A percentile compares a stretch with the other conserved stretches of the same genome.
Evolutionary conservation across 2,329 filamentous ascomycete genomes (phyloP).

Genomic region (Colletotrichum simmondsii): DNA sequence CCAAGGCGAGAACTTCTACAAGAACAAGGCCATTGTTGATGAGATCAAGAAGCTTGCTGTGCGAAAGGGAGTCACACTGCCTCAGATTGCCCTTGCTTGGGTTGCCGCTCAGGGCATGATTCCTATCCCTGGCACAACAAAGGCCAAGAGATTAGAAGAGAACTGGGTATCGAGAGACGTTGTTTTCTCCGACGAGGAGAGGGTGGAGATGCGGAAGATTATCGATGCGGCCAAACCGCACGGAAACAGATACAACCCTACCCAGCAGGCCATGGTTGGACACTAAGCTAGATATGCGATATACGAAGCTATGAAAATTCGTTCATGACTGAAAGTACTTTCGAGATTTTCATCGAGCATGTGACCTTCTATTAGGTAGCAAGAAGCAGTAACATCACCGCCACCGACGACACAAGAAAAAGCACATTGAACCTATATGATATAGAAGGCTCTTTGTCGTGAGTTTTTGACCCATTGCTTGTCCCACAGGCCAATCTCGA

Average conservation of each 20-base stretch:
- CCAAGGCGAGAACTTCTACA: slow-evolving; percentile 57
- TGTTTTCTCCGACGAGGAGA: slow-evolving; percentile 49
- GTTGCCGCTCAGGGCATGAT: slow-evolving; percentile 53
- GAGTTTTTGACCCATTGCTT: not conserved
- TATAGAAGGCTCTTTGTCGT: not conserved
- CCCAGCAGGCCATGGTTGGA: slow-evolving; percentile 29
- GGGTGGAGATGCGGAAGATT: slow-evolving; percentile 49
- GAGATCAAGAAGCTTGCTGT: slow-evolving; percentile 52
- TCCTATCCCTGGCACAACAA: slow-evolving; percentile 58
- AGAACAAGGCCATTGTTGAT: slow-evolving; percentile 53
- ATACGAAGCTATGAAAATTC: not conserved
- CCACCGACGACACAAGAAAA: not conserved
- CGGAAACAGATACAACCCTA: slow-evolving; percentile 45
- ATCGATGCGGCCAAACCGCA: slow-evolving; percentile 49
- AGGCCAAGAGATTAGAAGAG: slow-evolving; percentile 48
- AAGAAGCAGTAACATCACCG: not conserved
- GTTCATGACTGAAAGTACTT: not conserved
- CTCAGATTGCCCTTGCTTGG: slow-evolving; percentile 53
- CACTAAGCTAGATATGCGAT: slow-evolving; percentile 6
- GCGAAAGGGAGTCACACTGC: slow-evolving; percentile 44
- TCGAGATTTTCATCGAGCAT: not conserved
- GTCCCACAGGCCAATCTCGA: not conserved
- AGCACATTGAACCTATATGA: not conserved
- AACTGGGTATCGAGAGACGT: slow-evolving; percentile 51
- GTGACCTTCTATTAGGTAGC: not conserved